phyloP scores from a whole-genome alignment of 192 early-diverging fungal species.

The Backusella westeae region DNA sequence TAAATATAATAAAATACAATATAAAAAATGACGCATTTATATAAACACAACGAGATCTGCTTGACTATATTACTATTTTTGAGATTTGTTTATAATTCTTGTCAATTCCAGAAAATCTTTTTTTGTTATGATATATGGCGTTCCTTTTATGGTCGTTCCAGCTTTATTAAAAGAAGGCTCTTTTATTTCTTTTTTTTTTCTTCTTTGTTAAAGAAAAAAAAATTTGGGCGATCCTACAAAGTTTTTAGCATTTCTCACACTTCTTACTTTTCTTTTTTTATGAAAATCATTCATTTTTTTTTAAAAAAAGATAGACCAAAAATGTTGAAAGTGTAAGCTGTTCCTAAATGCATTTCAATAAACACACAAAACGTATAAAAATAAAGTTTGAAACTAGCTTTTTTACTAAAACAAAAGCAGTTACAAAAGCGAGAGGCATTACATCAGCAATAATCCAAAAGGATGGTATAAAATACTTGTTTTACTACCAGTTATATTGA shows the following conservation, averaged over 20 bases:
- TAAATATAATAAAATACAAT: not conserved
- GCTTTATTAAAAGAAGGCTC: not conserved
- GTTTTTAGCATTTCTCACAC: not conserved
- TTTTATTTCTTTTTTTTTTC: not conserved
- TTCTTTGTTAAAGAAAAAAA: not conserved
- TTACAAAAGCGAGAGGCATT: not conserved
- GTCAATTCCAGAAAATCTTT: slow-evolving; percentile 10
- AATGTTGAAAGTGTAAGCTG: not conserved
- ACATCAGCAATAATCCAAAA: not conserved
- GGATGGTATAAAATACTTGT: not conserved
- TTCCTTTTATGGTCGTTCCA: not conserved
- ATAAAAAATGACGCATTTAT: slow-evolving; percentile 1
- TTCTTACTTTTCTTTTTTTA: not conserved
- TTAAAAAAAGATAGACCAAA: not conserved
- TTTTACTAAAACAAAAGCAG: not conserved
- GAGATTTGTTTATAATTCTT: slow-evolving; percentile 1
- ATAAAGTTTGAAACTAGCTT: not conserved
- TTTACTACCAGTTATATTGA: too few relatives aligned
- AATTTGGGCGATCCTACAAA: not conserved
- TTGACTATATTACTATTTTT: slow-evolving; percentile 1
- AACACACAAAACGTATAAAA: not conserved
- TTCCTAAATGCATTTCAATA: not conserved
- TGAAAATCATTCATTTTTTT: too few relatives aligned
- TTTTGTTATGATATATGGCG: not conserved
- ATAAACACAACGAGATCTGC: not conserved